Evolutionary conservation across 2,329 filamentous ascomycete species (phyloP).

Genomic region (Leptographium radiaticola): DNA sequence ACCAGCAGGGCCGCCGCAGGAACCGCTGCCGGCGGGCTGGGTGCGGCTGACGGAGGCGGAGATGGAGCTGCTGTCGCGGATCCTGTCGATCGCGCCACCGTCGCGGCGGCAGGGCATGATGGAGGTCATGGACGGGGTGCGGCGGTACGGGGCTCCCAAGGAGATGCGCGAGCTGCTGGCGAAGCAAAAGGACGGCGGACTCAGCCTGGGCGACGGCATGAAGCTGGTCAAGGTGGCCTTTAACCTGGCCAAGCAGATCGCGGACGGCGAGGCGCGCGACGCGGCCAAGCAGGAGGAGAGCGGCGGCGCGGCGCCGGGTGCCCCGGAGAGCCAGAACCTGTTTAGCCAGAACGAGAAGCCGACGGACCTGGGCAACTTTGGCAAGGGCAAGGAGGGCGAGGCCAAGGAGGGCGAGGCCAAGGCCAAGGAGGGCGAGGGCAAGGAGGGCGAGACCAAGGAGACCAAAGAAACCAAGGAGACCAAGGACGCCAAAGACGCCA

Average conservation of each 20-base stretch:
- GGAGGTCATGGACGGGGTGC: slow-evolving; percentile 47
- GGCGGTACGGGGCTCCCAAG: slow-evolving; percentile 54
- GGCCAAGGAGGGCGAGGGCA: slow-evolving; percentile 1
- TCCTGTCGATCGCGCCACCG: slow-evolving; percentile 49
- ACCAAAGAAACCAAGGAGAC: slow-evolving; percentile 1
- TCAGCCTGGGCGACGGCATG: slow-evolving; percentile 35
- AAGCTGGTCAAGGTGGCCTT: slow-evolving; percentile 45
- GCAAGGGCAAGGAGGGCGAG: slow-evolving; percentile 10
- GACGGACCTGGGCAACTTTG: slow-evolving; percentile 3
- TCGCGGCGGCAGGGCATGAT: slow-evolving; percentile 48
- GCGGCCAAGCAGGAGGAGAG: neutral
- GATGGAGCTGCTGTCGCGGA: slow-evolving; percentile 39
- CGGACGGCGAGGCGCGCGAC: slow-evolving; percentile 13
- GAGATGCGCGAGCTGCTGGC: slow-evolving; percentile 48
- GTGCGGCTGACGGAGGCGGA: slow-evolving; percentile 32
- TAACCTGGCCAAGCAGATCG: slow-evolving; percentile 35
- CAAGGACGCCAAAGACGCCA: slow-evolving; percentile 16
- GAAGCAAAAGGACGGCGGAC: slow-evolving; percentile 41
- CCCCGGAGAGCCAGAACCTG: slow-evolving; percentile 6
- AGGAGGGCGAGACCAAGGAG: neutral
- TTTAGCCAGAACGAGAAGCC: slow-evolving; percentile 15
- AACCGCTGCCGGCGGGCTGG: slow-evolving; percentile 30
- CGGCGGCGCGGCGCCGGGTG: slow-evolving; percentile 3
- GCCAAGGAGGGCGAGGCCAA: slow-evolving; percentile 6
- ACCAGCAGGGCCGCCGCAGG: neutral